Evolutionary conservation across 257 asterid species (phyloP).

Genomic region (Paraleonurus japonicus): DNA sequence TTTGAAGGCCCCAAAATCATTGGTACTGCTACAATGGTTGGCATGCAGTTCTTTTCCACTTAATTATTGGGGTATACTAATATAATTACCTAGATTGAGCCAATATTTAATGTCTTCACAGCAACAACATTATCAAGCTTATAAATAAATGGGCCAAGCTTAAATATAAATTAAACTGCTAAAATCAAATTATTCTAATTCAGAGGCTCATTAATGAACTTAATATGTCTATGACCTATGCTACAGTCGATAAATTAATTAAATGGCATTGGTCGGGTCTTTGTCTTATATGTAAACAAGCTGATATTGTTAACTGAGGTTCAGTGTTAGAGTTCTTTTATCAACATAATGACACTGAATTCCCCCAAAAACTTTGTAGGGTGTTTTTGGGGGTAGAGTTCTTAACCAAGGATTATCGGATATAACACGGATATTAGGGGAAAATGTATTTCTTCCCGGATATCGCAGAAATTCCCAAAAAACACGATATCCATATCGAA

Average conservation of each 20-base stretch:
- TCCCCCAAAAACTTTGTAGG: too few species aligned
- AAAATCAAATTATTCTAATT: neutral
- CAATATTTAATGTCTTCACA: neutral
- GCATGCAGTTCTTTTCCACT: constrained; percentile 16
- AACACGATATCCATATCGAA: too few species aligned
- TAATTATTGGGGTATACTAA: neutral
- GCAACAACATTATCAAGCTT: constrained; percentile 22
- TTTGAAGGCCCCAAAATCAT: neutral
- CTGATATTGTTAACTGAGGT: too few species aligned
- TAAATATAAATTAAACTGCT: neutral
- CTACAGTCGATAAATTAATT: neutral
- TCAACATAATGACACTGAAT: too few species aligned
- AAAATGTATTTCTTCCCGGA: too few species aligned
- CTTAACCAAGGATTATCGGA: too few species aligned
- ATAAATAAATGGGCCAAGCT: neutral
- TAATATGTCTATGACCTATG: neutral
- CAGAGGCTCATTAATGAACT: neutral
- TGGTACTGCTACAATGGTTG: neutral
- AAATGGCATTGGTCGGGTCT: too few species aligned
- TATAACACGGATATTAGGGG: too few species aligned
- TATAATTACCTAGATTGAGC: constrained; percentile 18
- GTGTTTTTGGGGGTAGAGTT: too few species aligned
- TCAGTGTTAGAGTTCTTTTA: too few species aligned
- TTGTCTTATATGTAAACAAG: too few species aligned
- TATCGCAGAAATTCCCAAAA: too few species aligned